Evolutionary conservation across 169 alveolate genomes (phyloP), one percentile per base, ranked within the genome.

Genomic region (Plasmodium adleri): DNA sequence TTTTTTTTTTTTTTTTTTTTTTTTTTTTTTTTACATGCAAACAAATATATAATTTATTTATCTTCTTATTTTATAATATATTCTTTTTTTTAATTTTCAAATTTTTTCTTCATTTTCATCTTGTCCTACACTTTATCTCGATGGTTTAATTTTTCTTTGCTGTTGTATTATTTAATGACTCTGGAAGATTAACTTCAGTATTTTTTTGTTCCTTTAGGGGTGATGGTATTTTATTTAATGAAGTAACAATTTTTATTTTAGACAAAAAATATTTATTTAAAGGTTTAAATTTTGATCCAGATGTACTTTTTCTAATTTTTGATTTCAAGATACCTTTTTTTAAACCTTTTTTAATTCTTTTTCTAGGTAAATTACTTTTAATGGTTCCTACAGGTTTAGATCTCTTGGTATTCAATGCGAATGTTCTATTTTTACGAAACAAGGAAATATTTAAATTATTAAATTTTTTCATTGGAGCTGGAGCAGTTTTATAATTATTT

Each of bases 121-220:
- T 26, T 56, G 20, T 63, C 17, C 17, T 47, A 22, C 50, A 49
- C 13, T 56, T 76, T 76, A 22, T 20, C 45, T 52, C 13, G 52
- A 28, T 59, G 12, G 17, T 63, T 28, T 63, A 5, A 24, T 47
- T 15, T n/a, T 71, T 22, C 74, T 47, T 28, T 24, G 13, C 12
- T 15, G 22, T 49, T 45, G 80, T 10, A 80, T 68, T 80, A 67
- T 66, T 80, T 75, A 80, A 63, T 15, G 90, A 80, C 63, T 80
- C 90, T 8, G 90, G 90, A 49, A 80, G 83, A 56, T 80, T 80
- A 50, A 80, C 90, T 63, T 80, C 90, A 54, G 90, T 80, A 67
- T 80, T 83, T 50, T 80, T 80, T 62, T 80, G 90, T 12, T 80
- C 90, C 47, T 80, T 80, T 47, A 80, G 56, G 26, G 90, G 90